Percentiles rank a stretch among this genome's conserved stretches.
phyloP scores from a whole-genome alignment of 257 asterid genomes.

The Catharanthus roseus region DNA sequence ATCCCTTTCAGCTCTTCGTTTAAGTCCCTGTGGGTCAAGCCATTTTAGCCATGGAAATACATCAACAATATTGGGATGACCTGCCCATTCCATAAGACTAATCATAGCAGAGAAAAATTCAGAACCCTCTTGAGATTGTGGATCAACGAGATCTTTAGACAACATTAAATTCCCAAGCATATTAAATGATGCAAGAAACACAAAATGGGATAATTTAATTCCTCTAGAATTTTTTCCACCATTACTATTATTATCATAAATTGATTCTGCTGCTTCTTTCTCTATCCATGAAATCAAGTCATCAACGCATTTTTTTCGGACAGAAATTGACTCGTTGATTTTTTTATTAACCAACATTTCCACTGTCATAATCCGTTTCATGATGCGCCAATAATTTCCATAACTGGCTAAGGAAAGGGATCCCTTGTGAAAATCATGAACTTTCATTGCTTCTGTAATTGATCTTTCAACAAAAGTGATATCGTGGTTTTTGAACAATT shows the following conservation, averaged over 20 bases:
- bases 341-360: slow-evolving; percentile 28
- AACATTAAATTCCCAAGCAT: slow-evolving; percentile 31
- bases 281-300: slow-evolving; percentile 28
- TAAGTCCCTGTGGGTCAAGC: slow-evolving; percentile 29
- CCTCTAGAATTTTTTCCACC: slow-evolving; percentile 4
- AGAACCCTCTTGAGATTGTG: slow-evolving; percentile 20
- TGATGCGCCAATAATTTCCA: slow-evolving; percentile 29
- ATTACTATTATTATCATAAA: too few relatives aligned
- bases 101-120: slow-evolving; percentile 33
- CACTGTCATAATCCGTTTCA: slow-evolving; percentile 27
- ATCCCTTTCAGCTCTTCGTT: slow-evolving; percentile 14
- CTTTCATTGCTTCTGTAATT: slow-evolving; percentile 15
- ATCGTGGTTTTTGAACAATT: slow-evolving; percentile 37
- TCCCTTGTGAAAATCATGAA: slow-evolving; percentile 16
- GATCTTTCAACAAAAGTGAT: slow-evolving; percentile 24
- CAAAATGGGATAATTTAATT: slow-evolving; percentile 19
- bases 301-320: slow-evolving; percentile 25
- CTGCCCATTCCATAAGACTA: slow-evolving; percentile 27
- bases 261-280: slow-evolving; percentile 18
- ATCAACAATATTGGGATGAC: slow-evolving; percentile 32
- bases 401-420: slow-evolving; percentile 28
- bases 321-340: slow-evolving; percentile 20
- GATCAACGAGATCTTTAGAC: slow-evolving; percentile 28
- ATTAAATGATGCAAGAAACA: slow-evolving; percentile 34
- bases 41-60: slow-evolving; percentile 26